Evolutionary conservation across 2,329 filamentous ascomycete genomes (phyloP), one percentile per base, ranked within the genome.

Genomic region (Fusarium subtropicale): DNA sequence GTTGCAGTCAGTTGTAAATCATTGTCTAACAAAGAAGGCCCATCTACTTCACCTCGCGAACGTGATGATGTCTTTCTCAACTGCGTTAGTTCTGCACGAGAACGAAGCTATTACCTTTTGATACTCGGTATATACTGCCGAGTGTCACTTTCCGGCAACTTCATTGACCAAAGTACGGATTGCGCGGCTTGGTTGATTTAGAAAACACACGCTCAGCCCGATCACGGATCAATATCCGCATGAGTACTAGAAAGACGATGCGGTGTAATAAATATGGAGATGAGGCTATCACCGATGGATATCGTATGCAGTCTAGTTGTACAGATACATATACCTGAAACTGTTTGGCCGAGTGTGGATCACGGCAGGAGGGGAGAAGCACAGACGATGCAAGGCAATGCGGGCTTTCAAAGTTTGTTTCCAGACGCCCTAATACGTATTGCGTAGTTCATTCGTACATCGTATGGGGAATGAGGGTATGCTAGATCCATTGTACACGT

Each of bases 361-460:
- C 66, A 59, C 57, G 24, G 22, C 48, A 47, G 55, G 56, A 58
- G 57, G 44, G 48, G 48, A 52, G 48, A 41, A 63, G 69, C 67
- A 72, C 70, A 66, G 70, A 71, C 70, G 26, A 55, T 55, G 47
- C 18, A n/a, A 51, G 22, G 24, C 42, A 44, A 59, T 34, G 28
- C 31, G 48, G 44, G 59, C 64, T 65, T 65, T 60, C 67, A 69
- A 58, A 48, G 60, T 68, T 66, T 34, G 59, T 61, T 70, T 62
- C 56, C 56, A 59, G 46, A 47, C 54, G 66, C 69, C 66, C 54
- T 47, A 58, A 61, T 56, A 56, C 45, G 22, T 38, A 53, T 55
- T 51, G 53, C 64, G 57, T 62, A 44, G 41, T 18, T 20, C 56
- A 50, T 60, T 24, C 22, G 47, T 50, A 12, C 34, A 41, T 52